These are phyloP conservation scores for Psilocybe cubensis DNA, from an alignment of 768 basidiomycete species.

Conservation along the genomic window DNA sequence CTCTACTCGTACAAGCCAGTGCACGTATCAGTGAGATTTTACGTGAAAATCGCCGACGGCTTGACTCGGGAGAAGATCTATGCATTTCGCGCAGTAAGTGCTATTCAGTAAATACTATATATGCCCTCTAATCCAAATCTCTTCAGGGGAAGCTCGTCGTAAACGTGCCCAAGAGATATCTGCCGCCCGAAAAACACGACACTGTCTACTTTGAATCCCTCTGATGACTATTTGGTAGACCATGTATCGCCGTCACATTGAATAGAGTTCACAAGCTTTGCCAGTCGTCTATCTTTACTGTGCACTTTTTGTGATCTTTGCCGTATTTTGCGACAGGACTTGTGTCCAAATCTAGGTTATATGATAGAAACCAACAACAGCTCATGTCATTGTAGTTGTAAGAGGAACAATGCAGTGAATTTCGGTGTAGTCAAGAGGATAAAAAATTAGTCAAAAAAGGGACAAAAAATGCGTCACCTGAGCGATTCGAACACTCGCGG, in stretches of 20 bases:
- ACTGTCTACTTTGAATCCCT: not conserved
- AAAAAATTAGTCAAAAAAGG: not conserved
- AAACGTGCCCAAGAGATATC: conserved; percentile 22
- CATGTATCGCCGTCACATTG: too few relatives aligned
- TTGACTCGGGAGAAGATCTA: conserved; percentile 24
- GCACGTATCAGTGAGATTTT: conserved; percentile 26
- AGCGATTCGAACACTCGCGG: conserved; percentile 58
- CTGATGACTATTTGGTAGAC: not conserved
- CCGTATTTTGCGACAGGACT: too few relatives aligned
- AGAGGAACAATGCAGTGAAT: too few relatives aligned
- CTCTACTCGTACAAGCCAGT: conserved; percentile 17
- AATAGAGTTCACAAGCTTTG: too few relatives aligned
- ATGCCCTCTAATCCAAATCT: not conserved
- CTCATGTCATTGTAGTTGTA: too few relatives aligned
- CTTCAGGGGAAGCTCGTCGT: conserved; percentile 21
- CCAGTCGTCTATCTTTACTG: too few relatives aligned
- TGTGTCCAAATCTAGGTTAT: too few relatives aligned
- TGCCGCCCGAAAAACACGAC: conserved; percentile 8
- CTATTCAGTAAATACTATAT: not conserved
- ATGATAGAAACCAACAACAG: too few relatives aligned
- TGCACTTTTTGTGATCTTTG: too few relatives aligned
- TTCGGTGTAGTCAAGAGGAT: too few relatives aligned
- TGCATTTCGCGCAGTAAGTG: conserved; percentile 20
- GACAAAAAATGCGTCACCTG: conserved; percentile 47
- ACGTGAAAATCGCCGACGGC: conserved; percentile 23